Evolutionary conservation across 2,329 filamentous ascomycete species (phyloP).

Genomic region (Mollisiaceae sp.): DNA sequence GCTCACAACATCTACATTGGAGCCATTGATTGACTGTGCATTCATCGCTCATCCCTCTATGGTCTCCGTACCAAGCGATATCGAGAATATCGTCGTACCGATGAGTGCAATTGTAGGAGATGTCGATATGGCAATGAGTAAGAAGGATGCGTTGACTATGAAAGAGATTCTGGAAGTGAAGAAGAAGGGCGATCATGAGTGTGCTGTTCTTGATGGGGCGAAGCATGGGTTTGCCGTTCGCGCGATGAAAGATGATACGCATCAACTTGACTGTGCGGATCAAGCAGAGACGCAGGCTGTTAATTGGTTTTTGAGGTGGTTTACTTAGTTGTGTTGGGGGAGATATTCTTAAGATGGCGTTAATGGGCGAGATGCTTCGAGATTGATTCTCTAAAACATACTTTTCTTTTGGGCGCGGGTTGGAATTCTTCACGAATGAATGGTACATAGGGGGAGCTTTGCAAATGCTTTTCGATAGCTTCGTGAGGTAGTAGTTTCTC

Average conservation of each 20-base stretch:
- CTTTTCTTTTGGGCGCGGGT: background rate
- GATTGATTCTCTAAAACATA: background rate
- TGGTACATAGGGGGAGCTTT: background rate
- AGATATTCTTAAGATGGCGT: background rate
- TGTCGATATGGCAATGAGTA: constrained; percentile 48
- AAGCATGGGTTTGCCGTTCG: constrained; percentile 50
- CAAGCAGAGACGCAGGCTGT: constrained; percentile 48
- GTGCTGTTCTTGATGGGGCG: constrained; percentile 45
- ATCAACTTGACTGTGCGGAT: constrained; percentile 42
- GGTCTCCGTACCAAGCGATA: constrained; percentile 52
- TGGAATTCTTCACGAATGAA: background rate
- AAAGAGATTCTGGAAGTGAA: constrained; percentile 40
- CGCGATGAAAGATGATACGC: constrained; percentile 43
- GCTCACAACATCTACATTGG: constrained; percentile 5
- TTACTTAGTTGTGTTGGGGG: constrained; percentile 16
- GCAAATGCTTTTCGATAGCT: background rate
- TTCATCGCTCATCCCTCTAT: constrained; percentile 60
- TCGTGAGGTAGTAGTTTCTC: background rate
- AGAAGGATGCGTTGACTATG: constrained; percentile 33
- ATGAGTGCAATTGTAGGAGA: constrained; percentile 54
- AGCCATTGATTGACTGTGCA: constrained; percentile 53
- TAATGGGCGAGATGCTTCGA: background rate
- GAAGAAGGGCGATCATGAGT: constrained; percentile 41
- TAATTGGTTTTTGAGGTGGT: constrained; percentile 43
- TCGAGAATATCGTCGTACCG: constrained; percentile 49